A percentile compares a stretch with the other conserved stretches of the same genome.
Conservation (phyloP, 2,329 filamentous ascomycete species). For the Chalaropsis ovoidea region DNA sequence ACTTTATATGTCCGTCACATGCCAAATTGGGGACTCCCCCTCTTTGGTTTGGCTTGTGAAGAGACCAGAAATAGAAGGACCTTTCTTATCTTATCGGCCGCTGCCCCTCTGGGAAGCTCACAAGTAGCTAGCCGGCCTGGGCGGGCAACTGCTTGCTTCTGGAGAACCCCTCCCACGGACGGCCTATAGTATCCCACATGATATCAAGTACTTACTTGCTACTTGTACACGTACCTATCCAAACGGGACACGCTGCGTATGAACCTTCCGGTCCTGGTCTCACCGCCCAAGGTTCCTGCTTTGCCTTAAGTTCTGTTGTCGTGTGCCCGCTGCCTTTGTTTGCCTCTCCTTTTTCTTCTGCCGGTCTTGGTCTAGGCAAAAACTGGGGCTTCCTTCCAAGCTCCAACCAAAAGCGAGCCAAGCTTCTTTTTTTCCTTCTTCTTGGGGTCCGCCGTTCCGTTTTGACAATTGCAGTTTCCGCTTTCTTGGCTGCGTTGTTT, state of each 20-base stretch:
- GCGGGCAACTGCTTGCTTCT: too few relatives aligned
- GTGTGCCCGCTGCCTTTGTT: background rate
- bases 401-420: background rate
- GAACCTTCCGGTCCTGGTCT: background rate
- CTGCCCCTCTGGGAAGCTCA: too few relatives aligned
- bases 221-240: too few relatives aligned
- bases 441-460: background rate
- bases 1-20: constrained; percentile 5
- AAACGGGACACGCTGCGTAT: too few relatives aligned
- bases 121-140: too few relatives aligned
- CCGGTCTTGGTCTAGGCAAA: constrained; percentile 11
- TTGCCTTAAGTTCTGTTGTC: background rate
- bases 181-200: too few relatives aligned
- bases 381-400: background rate
- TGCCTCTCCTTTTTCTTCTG: constrained; percentile 11
- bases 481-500: too few relatives aligned
- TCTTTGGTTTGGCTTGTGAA: background rate
- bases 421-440: background rate
- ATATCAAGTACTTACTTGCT: too few relatives aligned
- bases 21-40: background rate
- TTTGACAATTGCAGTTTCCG: too few relatives aligned
- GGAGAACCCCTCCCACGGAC: too few relatives aligned
- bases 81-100: too few relatives aligned
- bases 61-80: too few relatives aligned
- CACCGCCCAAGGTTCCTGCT: background rate